phyloP scores from a whole-genome alignment of 2,329 filamentous ascomycete genomes.

The Aureobasidium uvarum region DNA sequence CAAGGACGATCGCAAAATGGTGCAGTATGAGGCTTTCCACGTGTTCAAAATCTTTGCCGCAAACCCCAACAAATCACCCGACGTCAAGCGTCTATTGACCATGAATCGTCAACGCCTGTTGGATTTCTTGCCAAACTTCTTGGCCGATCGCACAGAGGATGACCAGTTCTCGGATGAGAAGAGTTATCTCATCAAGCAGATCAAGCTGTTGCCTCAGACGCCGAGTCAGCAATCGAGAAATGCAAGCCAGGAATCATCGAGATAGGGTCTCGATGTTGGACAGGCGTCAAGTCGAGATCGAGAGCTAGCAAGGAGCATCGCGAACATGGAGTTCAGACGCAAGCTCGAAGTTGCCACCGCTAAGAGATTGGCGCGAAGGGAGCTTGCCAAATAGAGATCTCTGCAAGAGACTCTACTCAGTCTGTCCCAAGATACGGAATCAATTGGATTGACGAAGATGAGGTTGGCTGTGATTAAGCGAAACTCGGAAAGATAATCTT shows the following conservation, averaged over 20 bases:
- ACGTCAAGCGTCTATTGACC: conserved; percentile 90
- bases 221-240: not conserved
- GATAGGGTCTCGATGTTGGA: conserved; percentile 20
- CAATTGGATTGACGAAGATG: too few relatives aligned
- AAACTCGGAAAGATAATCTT: too few relatives aligned
- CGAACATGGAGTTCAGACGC: conserved; percentile 22
- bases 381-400: not conserved
- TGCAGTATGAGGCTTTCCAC: conserved; percentile 98
- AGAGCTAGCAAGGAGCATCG: conserved; percentile 3
- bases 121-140: conserved; percentile 83
- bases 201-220: conserved; percentile 46
- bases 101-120: conserved; percentile 94
- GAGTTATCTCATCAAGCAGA: conserved; percentile 94
- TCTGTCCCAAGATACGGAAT: too few relatives aligned
- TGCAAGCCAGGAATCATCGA: conserved; percentile 20
- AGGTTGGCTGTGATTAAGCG: not conserved
- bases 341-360: conserved; percentile 22
- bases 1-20: conserved; percentile 95
- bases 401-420: not conserved
- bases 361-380: conserved; percentile 15
- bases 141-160: conserved; percentile 93
- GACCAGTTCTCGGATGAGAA: conserved; percentile 99
- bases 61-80: conserved; percentile 96
- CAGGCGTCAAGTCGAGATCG: not conserved
- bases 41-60: conserved; percentile 99